Evolutionary conservation across 139 green algal genomes (phyloP), one percentile per base, ranked within the genome.

Genomic region (Tetradesmus lagerheimii): DNA sequence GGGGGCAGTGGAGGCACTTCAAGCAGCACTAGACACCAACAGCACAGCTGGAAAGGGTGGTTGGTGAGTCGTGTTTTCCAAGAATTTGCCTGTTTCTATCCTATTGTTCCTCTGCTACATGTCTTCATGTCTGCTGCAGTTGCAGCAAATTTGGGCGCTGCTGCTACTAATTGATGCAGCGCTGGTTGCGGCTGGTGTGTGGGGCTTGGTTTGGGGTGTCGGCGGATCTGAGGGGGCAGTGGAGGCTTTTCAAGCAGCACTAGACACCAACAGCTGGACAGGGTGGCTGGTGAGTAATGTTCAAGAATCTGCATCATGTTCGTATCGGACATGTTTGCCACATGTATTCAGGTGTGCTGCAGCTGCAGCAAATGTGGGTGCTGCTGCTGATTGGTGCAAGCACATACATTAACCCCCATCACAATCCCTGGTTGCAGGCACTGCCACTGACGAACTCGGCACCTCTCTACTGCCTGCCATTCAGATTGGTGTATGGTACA

Each of bases 401-500:
- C n/a, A n/a, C n/a, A n/a, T n/a, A n/a, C n/a, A n/a, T n/a, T n/a
- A n/a, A n/a, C n/a, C n/a, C n/a, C n/a, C n/a, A n/a, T n/a, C n/a
- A n/a, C n/a, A n/a, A n/a, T n/a, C n/a, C n/a, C n/a, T n/a, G n/a
- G n/a, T n/a, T n/a, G n/a, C n/a, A n/a, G n/a, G n/a, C n/a, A n/a
- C n/a, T n/a, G n/a, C n/a, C n/a, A n/a, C n/a, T n/a, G n/a, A n/a
- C n/a, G n/a, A n/a, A n/a, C n/a, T n/a, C n/a, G n/a, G n/a, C 9
- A 9, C 43, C 43, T 50, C 6, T 50, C 43, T 74, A 15, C 4
- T 86, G 23, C 29, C 41, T 75, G 50, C 57, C 57, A n/a, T n/a
- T n/a, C n/a, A 77, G 82, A 50, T 71, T 18, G 47, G 80, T n/a
- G 38, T 16, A 8, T 86, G 43, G 80, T 86, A 86, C 31, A 37